Evolutionary conservation across 495 filamentous ascomycete species (phyloP), one percentile per base, ranked within the genome.

Genomic region (Cladorrhinum samala): DNA sequence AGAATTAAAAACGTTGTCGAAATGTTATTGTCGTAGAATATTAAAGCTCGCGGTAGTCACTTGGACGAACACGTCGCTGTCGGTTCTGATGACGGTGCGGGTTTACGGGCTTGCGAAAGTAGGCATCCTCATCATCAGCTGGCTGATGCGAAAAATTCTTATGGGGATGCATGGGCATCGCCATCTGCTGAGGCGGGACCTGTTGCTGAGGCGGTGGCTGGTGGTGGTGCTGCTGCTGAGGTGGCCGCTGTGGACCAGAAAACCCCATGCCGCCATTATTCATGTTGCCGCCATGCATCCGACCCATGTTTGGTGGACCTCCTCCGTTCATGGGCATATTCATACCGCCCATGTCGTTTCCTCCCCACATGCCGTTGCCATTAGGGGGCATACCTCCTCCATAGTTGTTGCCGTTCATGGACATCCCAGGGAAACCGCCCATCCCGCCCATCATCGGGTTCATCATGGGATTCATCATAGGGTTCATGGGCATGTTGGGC

Each of bases 31-130:
- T n/a, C n/a, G n/a, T n/a, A n/a, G n/a, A n/a, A n/a, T n/a, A n/a
- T n/a, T 67, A 91, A n/a, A 94, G 72, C 70, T 93, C 88, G 40
- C 84, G 77, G 57, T 92, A 96, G 70, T 98, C 94, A 64, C 87
- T 91, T 16, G 90, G 89, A 42, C 93, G 77, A 49, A 86, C 83
- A 56, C 85, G 73, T 54, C 87, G 83, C 54, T 89, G 83, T 49
- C 86, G 75, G 51, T 87, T 85, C 68, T 89, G 86, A 63, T 94
- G 87, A 51, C 93, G 83, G 63, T 96, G 90, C 9, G 91, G 93
- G 64, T 98, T 98, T 48, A 97, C 88, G 1, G 93, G 93, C 64
- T 95, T 91, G 18, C 93, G 84, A 69, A 97, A 93, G 69, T 98
- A 98, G 17, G 93, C 87, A 46, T 88, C 87, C 54, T 95, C 91